Evolutionary conservation across 768 basidiomycete genomes (phyloP), one percentile per base, ranked within the genome.

Genomic region (Termitomyces sp.): DNA sequence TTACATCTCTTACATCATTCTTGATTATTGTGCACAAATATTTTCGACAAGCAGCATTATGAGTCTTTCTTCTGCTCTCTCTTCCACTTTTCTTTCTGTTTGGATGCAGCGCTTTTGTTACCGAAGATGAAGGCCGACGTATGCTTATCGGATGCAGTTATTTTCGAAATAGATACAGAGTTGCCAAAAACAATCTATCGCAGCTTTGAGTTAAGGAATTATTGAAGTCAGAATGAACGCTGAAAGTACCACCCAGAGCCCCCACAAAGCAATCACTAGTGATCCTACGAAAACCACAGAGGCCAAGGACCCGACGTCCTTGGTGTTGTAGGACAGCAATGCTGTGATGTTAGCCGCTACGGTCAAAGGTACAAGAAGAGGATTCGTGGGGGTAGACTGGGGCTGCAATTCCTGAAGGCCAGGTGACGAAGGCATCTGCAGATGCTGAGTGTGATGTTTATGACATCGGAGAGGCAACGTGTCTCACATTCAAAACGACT

Each of bases 81-180:
- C 68, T 73, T 80, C 82, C 81, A 83, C 55, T 72, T 65, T 70
- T 78, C 85, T 72, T 86, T 88, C 68, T 80, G 80, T 24, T 72
- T 73, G 8, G 84, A 86, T 3, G 87, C 86, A 18, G 86, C 81
- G 47, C 72, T 72, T 62, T 80, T 87, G 74, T 91, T 93, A 2
- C 87, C 83, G 66, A 93, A 93, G 22, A 92, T 73, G 69, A 92
- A 92, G 5, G 84, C 66, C 16, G 89, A 91, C 4, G 90, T 93
- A 60, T 82, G 83, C 65, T 92, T 92, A 72, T 92, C 89, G 20
- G 89, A 86, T 18, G 90, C 91, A 5, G 90, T 92, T 63, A 82
- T 87, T 67, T 81, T 83, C 33, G 89, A 90, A 48, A 81, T 69
- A 39, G 73, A 67, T 26, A 77, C 75, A 13, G 86, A 76, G 26